Evolutionary conservation across 345 rosid species (phyloP), one percentile per base, ranked within the genome.

Genomic region (Rubroshorea leprosula): DNA sequence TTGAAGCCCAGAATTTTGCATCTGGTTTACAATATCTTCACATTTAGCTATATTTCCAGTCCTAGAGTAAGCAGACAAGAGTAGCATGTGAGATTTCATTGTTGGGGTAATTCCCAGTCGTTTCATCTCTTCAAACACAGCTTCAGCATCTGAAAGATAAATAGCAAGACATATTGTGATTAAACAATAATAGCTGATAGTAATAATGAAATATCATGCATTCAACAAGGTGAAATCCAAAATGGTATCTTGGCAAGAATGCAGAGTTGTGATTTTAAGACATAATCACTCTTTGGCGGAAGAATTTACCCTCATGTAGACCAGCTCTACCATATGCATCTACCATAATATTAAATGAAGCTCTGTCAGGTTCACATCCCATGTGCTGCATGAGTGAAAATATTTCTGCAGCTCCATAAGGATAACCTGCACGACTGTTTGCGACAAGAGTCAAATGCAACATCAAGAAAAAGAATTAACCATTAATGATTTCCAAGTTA

Each of bases 331-430:
- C 97, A 56, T 87, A 85, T 21, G 96, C 97, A 72, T 90, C 97
- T 3, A 90, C 97, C 94, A 90, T 81, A 57, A 90, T 90, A 67
- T 87, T 90, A 65, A 78, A 90, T 1, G 97, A 87, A 68, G 96
- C 97, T 76, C 91, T 71, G 67, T 87, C 97, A 44, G 96, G 97
- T 68, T 90, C 97, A 69, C 89, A 83, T 16, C 96, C 94, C 94
- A 83, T 82, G 69, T 90, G 91, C 67, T 83, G 90, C 95, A 91
- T 91, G 13, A 91, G 76, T 19, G 98, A 91, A 73, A 91, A 91
- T 56, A 88, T 75, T 68, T 91, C 98, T 29, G 98, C 90, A 57
- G 95, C 95, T n/a, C 90, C 98, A 25, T 72, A 76, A 14, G 98
- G 88, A 76, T 74, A 91, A 46, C 96, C 98, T 57, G 96, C 96